Base-by-base conservation (phyloP, 768 basidiomycete genomes). In the Pleurotus sapidus region DNA sequence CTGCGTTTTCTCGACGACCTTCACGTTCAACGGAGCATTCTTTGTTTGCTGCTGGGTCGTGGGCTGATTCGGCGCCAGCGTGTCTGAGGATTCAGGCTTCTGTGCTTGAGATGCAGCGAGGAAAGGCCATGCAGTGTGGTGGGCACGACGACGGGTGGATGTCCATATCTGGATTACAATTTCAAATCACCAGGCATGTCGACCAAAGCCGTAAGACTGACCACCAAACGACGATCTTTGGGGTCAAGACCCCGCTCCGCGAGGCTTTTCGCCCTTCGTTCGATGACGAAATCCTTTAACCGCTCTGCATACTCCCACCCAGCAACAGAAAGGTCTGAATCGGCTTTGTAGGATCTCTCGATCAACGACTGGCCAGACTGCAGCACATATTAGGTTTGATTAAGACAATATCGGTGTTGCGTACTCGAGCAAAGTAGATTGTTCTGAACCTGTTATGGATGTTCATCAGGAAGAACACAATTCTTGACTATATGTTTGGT, bases 401-500 rank as follows among this genome's bases (percentile, higher is more conserved):
- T 23, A 37, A 30, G 39, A 49, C 17, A 14, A 11, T 25, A 30
- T 18, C 9, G 30, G 27, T 11, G 17, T 39, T 6, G 70, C 91
- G 59, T 67, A 97, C 95, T 40, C 96, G 77, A 4, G 96, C 96
- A 73, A 99, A 98, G 71, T 95, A 98, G 61, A 99, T 99, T 47
- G 89, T 94, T 18, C 96, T 81, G 68, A 87, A 91, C 60, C 83
- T 81, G 66, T 95, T 98, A 73, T 99, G 96, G 48, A 99, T 98
- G 70, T 99, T 99, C 97, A 98, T 98, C 46, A 99, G 78, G 80
- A 97, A 98, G 80, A 98, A 99, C 23, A 98, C 92, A 58, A 98
- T 95, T 59, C 96, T 78, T 2, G 93, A 93, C 87, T 98, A 72
- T 34, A 14, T 64, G 49, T 43, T 39, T 1, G 54, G 14, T 27